Percentiles rank a stretch among this genome's conserved stretches.
These are phyloP conservation scores for Hippophae gyantsensis DNA, from an alignment of 306 rosid species.

Conservation along the genomic window DNA sequence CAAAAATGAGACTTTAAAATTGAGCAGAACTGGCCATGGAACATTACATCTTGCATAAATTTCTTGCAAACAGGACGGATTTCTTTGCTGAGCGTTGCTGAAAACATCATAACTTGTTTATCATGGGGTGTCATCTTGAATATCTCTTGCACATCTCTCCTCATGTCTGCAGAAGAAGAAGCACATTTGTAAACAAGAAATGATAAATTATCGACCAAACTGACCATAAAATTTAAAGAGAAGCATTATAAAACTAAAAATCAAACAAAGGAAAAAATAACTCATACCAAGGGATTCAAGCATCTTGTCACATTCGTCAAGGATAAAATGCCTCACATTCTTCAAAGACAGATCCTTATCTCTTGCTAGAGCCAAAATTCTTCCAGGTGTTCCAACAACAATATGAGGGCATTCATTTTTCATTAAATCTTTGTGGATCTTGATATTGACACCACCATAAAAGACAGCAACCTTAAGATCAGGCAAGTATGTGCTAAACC, in stretches of 20 bases:
- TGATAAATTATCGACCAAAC: not conserved
- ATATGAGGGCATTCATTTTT: conserved; percentile 97
- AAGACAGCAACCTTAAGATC: conserved; percentile 98
- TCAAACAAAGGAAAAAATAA: not conserved
- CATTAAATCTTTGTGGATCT: conserved; percentile 84
- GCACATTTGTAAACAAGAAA: conserved; percentile 11
- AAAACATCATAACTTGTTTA: conserved; percentile 99
- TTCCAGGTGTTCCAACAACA: conserved; percentile 99
- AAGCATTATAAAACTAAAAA: not conserved
- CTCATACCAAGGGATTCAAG: conserved; percentile 88
- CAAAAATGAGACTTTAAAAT: conserved; percentile 76
- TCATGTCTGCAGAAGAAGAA: conserved; percentile 57
- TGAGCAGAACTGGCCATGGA: conserved; percentile 78
- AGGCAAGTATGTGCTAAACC: conserved; percentile 85
- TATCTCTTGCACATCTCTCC: conserved; percentile 95
- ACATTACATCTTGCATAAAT: conserved; percentile 99
- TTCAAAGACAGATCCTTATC: conserved; percentile 85
- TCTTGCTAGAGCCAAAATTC: conserved; percentile 73
- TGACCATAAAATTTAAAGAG: too few species aligned
- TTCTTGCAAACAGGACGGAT: conserved; percentile 99
- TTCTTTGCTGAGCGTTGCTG: conserved; percentile 99
- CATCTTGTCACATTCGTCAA: conserved; percentile 98
- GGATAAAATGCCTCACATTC: conserved; percentile 90
- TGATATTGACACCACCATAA: conserved; percentile 91
- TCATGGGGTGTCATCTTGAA: conserved; percentile 99